Percentiles rank a stretch among this genome's conserved stretches.
phyloP scores from a whole-genome alignment of 2,329 filamentous ascomycete species.

The Epichloe amarillans region DNA sequence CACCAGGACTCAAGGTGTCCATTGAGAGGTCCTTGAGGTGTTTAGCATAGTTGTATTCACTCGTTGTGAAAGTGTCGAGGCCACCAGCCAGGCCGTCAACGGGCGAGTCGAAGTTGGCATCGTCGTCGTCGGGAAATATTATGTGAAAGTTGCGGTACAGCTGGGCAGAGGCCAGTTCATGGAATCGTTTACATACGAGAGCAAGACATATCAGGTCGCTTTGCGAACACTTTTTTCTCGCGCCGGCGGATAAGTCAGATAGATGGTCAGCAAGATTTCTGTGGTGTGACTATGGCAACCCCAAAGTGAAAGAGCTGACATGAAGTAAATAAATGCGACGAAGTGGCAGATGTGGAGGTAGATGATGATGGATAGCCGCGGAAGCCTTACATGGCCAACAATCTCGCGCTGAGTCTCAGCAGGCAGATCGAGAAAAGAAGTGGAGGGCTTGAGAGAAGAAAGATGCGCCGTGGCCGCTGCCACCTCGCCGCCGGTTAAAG shows the following conservation, averaged over 20 bases:
- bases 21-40: constrained; percentile 43
- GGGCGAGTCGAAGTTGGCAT: constrained; percentile 34
- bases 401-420: constrained; percentile 36
- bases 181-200: constrained; percentile 44
- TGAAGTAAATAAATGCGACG: not conserved
- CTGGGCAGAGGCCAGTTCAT: constrained; percentile 41
- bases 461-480: not conserved
- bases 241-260: not conserved
- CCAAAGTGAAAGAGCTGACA: no score
- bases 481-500: no score
- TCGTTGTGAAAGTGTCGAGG: constrained; percentile 48
- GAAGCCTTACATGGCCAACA: constrained; percentile 28
- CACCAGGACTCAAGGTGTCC: constrained; percentile 38
- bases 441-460: constrained; percentile 7
- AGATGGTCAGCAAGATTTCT: not conserved
- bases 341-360: not conserved
- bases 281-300: no score
- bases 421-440: constrained; percentile 30
- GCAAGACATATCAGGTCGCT: constrained; percentile 43
- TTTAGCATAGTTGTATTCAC: constrained; percentile 49
- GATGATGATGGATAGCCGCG: not conserved
- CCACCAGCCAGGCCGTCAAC: constrained; percentile 44
- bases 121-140: constrained; percentile 47
- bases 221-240: constrained; percentile 30
- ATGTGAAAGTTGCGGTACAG: constrained; percentile 49